phyloP scores from a whole-genome alignment of 1,284 basidiomycete species.

The Trichosporon inkin region DNA sequence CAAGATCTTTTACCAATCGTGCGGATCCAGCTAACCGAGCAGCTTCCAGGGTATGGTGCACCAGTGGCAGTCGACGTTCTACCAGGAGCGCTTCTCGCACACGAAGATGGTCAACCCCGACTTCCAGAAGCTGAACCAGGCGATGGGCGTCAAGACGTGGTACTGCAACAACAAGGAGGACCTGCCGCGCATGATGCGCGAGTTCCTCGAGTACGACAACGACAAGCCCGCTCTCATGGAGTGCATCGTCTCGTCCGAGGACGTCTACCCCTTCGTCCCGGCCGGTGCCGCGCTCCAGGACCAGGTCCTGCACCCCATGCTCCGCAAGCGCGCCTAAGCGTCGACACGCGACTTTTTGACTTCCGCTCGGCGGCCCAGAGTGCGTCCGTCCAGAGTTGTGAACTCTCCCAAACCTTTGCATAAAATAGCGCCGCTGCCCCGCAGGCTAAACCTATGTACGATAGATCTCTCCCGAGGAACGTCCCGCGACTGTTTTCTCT shows the following conservation, averaged over 20 bases:
- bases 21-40: too few relatives aligned
- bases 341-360: not conserved
- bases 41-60: conserved; percentile 98
- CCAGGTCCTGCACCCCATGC: conserved; percentile 56
- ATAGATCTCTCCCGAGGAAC: conserved; percentile 1
- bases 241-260: conserved; percentile 79
- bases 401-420: conserved; percentile 2
- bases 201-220: conserved; percentile 87
- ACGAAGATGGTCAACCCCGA: conserved; percentile 92
- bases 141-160: conserved; percentile 90
- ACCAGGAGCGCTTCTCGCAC: conserved; percentile 89
- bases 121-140: conserved; percentile 78
- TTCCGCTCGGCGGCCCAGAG: not conserved
- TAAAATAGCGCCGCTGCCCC: not conserved
- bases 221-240: conserved; percentile 84
- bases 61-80: conserved; percentile 89
- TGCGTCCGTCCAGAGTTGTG: not conserved
- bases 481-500: too few relatives aligned
- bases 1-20: too few relatives aligned
- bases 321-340: conserved; percentile 26
- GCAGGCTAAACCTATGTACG: conserved; percentile 4
- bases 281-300: conserved; percentile 90
- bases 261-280: conserved; percentile 82
- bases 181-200: conserved; percentile 91
- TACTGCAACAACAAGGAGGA: conserved; percentile 68